A percentile compares a stretch with the other conserved stretches of the same genome.
Conservation (phyloP, 306 rosid species). For the Luffa aegyptiaca region DNA sequence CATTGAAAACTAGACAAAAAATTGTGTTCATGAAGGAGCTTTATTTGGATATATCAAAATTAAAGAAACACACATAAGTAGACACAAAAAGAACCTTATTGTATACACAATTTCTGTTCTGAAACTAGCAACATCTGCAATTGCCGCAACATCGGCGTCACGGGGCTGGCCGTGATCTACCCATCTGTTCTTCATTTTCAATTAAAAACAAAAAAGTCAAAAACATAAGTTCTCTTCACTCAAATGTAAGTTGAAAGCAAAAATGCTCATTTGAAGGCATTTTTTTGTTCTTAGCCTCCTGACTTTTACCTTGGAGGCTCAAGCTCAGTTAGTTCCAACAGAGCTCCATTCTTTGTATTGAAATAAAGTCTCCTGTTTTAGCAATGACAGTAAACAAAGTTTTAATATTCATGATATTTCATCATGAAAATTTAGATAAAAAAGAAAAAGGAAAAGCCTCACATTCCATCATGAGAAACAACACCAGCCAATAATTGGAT, state of each 20-base stretch:
- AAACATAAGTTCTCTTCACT: slow-evolving; percentile 34
- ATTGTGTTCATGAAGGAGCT: background rate
- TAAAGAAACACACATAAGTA: background rate
- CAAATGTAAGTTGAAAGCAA: slow-evolving; percentile 1
- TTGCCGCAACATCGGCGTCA: slow-evolving; percentile 83
- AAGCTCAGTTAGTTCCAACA: slow-evolving; percentile 48
- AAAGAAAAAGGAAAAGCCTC: slow-evolving; percentile 21
- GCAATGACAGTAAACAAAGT: slow-evolving; percentile 12
- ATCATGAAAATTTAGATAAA: background rate
- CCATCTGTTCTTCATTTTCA: slow-evolving; percentile 75
- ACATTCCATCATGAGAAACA: slow-evolving; percentile 60
- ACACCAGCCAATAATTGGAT: slow-evolving; percentile 44
- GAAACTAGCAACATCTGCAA: slow-evolving; percentile 57
- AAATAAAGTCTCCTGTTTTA: slow-evolving; percentile 60
- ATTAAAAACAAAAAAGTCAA: slow-evolving; percentile 17
- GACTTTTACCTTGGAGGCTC: slow-evolving; percentile 72
- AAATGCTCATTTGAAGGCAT: background rate
- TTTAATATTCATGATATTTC: background rate
- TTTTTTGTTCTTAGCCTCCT: background rate
- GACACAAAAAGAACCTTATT: slow-evolving; percentile 41
- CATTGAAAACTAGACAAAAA: background rate
- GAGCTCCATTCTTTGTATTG: slow-evolving; percentile 54
- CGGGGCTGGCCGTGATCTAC: slow-evolving; percentile 72
- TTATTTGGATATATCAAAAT: background rate
- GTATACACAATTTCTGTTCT: slow-evolving; percentile 71